phyloP scores from a whole-genome alignment of 1,284 basidiomycete genomes.

The Coniferiporia weirii region DNA sequence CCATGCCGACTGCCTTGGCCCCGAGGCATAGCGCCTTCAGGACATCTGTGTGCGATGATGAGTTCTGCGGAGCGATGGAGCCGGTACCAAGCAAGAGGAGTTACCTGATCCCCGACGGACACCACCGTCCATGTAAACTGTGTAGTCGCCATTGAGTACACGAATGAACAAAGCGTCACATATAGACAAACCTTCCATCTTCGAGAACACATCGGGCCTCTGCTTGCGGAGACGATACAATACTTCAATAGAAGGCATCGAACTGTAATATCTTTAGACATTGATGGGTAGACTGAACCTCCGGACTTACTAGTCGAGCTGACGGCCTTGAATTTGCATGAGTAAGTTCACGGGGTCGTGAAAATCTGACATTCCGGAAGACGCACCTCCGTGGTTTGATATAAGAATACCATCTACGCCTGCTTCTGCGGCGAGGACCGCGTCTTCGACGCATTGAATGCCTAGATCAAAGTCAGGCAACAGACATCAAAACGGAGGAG shows the following conservation, averaged over 20 bases:
- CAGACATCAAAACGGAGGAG: background rate
- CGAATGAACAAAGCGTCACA: no score
- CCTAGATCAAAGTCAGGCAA: conserved; percentile 33
- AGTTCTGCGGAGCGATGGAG: no score
- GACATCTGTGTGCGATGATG: conserved; percentile 47
- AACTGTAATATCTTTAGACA: conserved; percentile 25
- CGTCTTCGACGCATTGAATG: conserved; percentile 78
- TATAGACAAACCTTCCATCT: conserved; percentile 50
- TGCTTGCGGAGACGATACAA: conserved; percentile 68
- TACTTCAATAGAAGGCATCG: conserved; percentile 71
- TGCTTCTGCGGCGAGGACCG: conserved; percentile 82
- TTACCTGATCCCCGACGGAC: conserved; percentile 75
- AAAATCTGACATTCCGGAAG: conserved; percentile 19
- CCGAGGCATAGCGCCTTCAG: conserved; percentile 90
- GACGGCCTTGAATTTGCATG: conserved; percentile 48
- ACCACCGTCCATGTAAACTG: conserved; percentile 89
- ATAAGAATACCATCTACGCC: conserved; percentile 84
- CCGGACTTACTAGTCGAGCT: conserved; percentile 69
- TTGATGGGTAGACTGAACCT: background rate
- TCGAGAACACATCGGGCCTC: conserved; percentile 72
- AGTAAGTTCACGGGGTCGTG: conserved; percentile 22
- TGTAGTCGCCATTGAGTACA: background rate
- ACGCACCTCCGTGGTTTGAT: conserved; percentile 87
- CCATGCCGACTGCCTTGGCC: conserved; percentile 85
- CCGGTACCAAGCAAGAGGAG: background rate